phyloP scores from a whole-genome alignment of 2,329 filamentous ascomycete species.

The Neonectria neomacrospora region DNA sequence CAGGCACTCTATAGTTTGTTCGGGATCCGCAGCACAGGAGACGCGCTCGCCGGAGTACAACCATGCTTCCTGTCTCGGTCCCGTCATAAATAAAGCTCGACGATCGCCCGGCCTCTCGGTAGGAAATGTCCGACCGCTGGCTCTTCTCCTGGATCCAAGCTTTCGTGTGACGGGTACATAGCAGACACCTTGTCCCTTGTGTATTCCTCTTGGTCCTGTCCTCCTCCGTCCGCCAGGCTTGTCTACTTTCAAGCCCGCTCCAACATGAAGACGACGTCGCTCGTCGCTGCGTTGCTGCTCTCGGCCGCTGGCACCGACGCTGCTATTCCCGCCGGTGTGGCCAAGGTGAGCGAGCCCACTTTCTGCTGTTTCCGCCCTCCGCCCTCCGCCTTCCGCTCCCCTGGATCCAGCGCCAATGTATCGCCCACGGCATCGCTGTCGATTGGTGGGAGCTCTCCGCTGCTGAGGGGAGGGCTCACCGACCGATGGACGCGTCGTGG shows the following conservation, averaged over 20 bases:
- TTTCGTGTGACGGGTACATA: slow-evolving; percentile 9
- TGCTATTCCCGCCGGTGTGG: slow-evolving; percentile 21
- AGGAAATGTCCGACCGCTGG: slow-evolving; percentile 5
- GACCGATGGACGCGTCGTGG: background rate
- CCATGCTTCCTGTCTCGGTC: slow-evolving; percentile 1
- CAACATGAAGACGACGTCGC: slow-evolving; percentile 50
- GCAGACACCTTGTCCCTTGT: background rate
- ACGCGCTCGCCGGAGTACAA: slow-evolving; percentile 5
- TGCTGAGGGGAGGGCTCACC: background rate
- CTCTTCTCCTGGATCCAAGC: background rate
- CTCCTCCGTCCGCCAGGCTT: background rate
- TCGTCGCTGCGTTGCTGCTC: slow-evolving; percentile 48
- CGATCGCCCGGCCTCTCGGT: slow-evolving; percentile 8
- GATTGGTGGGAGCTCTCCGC: slow-evolving; percentile 13
- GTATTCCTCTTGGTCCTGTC: background rate
- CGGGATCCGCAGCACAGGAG: background rate
- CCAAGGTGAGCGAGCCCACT: too few relatives aligned
- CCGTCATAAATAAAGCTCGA: slow-evolving; percentile 18
- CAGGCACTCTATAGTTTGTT: background rate
- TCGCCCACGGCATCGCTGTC: slow-evolving; percentile 11
- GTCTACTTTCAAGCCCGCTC: background rate
- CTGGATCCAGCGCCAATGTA: slow-evolving; percentile 8
- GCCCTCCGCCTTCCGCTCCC: slow-evolving; percentile 11
- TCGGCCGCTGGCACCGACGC: slow-evolving; percentile 45
- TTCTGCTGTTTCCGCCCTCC: too few relatives aligned